Evolutionary conservation across 768 basidiomycete genomes (phyloP), one percentile per base, ranked within the genome.

Genomic region (Psilocybe cubensis): DNA sequence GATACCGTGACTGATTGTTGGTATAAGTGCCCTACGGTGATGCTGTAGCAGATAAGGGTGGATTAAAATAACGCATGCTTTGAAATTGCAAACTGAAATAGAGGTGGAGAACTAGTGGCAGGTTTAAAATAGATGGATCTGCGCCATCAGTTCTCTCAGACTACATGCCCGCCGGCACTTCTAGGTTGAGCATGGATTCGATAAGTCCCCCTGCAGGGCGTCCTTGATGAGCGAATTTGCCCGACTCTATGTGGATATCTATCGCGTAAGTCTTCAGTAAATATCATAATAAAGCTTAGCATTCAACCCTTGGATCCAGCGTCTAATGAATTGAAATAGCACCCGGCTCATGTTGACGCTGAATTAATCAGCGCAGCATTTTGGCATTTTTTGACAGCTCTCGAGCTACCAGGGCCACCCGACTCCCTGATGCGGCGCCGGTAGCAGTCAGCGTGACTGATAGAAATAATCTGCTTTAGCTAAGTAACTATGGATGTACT

Each of bases 351-450:
- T 46, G 14, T 40, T 14, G 35, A 20, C 42, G 14, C 17, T 51
- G 21, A 24, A 25, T 25, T 24, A n/a, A 41, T 40, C 56, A 51
- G 14, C 49, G 41, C 48, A 33, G 49, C 56, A 57, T 51, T 14
- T 23, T 31, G n/a, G 29, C 55, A 56, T 6, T 10, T 5, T 57
- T 48, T 31, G n/a, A 41, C 55, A 56, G 12, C 11, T 5, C 51
- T 48, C 24, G 41, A 57, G 44, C 49, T 57, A 49, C 23, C 56
- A 57, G 7, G 24, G 23, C 18, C 20, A 14, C 31, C 10, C 20
- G 11, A 14, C 50, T 33, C 21, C 43, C 8, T 54, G 52, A 54
- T 54, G 52, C 29, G 29, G n/a, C n/a, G n/a, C n/a, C n/a, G n/a
- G 17, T 21, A 54, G 25, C 27, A 46, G 44, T 46, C 44, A 54